Conservation (phyloP, 2,329 filamentous ascomycete genomes). For the Colletotrichum tamarilloi region DNA sequence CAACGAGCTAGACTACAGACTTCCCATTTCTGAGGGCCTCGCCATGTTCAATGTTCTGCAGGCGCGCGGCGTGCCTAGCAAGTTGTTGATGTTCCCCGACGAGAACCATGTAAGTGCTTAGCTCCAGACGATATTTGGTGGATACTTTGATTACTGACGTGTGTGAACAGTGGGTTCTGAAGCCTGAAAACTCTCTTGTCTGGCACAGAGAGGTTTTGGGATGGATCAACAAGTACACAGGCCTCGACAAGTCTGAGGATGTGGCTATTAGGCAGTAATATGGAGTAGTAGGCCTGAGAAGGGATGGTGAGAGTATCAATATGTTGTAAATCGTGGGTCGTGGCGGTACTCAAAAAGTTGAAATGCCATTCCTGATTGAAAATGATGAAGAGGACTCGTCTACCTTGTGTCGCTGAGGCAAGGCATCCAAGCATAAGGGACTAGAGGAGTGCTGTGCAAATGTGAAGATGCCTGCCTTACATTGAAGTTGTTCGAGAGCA, state of each 20-base stretch:
- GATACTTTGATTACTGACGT: constrained; percentile 41
- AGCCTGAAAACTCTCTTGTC: constrained; percentile 88
- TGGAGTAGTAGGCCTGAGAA: background rate
- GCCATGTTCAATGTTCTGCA: constrained; percentile 90
- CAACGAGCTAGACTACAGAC: constrained; percentile 87
- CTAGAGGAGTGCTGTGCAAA: no score
- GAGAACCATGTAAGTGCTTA: constrained; percentile 66
- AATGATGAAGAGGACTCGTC: no score
- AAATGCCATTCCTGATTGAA: background rate
- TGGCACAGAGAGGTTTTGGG: constrained; percentile 90
- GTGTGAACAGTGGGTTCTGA: constrained; percentile 78
- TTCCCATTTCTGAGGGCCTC: constrained; percentile 86
- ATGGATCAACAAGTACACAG: constrained; percentile 77
- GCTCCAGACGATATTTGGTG: background rate
- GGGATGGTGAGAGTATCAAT: background rate
- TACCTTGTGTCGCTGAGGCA: no score
- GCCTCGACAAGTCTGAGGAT: constrained; percentile 46
- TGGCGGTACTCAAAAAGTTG: background rate
- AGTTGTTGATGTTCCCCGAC: constrained; percentile 83
- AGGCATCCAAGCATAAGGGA: no score
- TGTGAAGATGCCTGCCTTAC: no score
- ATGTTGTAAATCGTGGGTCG: background rate
- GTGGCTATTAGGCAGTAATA: constrained; percentile 15
- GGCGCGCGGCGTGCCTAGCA: constrained; percentile 77
- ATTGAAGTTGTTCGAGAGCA: no score